phyloP scores from a whole-genome alignment of 805 yeast species.

The Yarrowia osloensis region DNA sequence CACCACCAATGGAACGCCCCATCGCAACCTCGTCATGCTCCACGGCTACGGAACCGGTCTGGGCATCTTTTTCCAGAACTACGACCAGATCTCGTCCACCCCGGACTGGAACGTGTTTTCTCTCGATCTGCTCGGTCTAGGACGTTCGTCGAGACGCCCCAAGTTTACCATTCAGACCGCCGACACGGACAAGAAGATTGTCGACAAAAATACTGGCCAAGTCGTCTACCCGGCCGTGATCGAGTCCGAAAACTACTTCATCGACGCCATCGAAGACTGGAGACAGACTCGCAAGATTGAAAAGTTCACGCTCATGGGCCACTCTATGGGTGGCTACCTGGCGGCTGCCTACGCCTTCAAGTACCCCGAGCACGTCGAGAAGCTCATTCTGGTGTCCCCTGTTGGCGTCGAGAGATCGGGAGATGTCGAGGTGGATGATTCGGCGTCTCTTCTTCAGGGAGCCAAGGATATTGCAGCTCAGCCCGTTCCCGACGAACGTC shows the following conservation, averaged over 20 bases:
- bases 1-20: conserved; percentile 34
- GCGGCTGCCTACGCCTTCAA: conserved; percentile 66
- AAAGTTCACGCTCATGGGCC: conserved; percentile 69
- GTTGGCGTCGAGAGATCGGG: conserved; percentile 65
- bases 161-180: conserved; percentile 47
- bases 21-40: conserved; percentile 65
- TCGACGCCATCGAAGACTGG: conserved; percentile 68
- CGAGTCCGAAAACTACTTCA: conserved; percentile 63
- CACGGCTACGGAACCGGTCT: conserved; percentile 96
- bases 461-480: conserved; percentile 10
- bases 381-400: conserved; percentile 81
- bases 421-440: conserved; percentile 1
- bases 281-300: conserved; percentile 51
- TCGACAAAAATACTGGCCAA: conserved; percentile 30
- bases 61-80: conserved; percentile 75
- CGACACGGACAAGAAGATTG: conserved; percentile 39
- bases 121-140: conserved; percentile 86
- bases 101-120: conserved; percentile 75
- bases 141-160: conserved; percentile 77
- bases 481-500: conserved; percentile 8
- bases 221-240: conserved; percentile 41
- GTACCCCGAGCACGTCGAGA: conserved; percentile 61
- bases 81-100: conserved; percentile 49
- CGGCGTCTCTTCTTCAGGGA: conserved; percentile 2
- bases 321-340: conserved; percentile 90